These are phyloP conservation scores for Yamagishiella unicocca DNA, from an alignment of 139 green algal species.

Conservation along the genomic window DNA sequence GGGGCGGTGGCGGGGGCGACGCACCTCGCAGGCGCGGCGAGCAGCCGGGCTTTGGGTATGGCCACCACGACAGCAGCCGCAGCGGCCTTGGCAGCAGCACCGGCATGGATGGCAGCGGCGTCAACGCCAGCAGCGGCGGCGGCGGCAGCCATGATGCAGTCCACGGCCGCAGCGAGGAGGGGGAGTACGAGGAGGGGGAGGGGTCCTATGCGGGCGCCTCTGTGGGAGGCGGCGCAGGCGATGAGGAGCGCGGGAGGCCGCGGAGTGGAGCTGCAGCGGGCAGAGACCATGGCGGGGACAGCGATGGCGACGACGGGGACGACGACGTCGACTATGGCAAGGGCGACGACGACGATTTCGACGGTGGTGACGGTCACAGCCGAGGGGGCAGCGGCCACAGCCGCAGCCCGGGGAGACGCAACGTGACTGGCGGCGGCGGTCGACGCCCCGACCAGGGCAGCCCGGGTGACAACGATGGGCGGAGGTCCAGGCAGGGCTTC, in stretches of 20 bases:
- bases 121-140: neutral
- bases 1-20: neutral
- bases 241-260: neutral
- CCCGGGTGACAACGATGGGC: too few species aligned
- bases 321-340: neutral
- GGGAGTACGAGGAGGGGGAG: neutral
- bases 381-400: too few species aligned
- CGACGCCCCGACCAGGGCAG: too few species aligned
- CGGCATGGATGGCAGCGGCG: neutral
- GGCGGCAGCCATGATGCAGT: neutral
- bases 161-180: neutral
- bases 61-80: neutral
- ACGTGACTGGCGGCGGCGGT: too few species aligned
- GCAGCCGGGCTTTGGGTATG: conserved; percentile 32
- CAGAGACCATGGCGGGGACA: neutral
- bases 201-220: neutral
- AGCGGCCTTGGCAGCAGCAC: neutral
- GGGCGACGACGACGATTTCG: neutral
- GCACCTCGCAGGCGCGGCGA: neutral
- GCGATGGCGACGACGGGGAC: neutral
- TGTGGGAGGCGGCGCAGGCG: neutral
- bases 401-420: too few species aligned
- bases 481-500: too few species aligned
- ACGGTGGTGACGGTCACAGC: neutral
- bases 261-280: neutral